Percentiles rank a stretch among this genome's conserved stretches.
Evolutionary conservation across 805 yeast species (phyloP).

Genomic region (Metschnikowia peoriensis): DNA sequence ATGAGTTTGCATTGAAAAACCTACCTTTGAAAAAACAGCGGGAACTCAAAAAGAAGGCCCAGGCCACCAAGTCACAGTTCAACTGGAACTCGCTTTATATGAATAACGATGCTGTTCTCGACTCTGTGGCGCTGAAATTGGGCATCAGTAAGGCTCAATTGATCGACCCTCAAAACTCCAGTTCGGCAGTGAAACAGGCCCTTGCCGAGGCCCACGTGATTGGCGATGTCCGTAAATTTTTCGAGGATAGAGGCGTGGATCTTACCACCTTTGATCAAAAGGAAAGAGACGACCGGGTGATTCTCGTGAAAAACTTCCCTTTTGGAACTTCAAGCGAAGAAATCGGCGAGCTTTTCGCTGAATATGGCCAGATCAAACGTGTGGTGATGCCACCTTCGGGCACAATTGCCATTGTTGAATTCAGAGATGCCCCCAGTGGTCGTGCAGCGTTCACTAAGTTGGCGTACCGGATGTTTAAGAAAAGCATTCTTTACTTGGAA

Average conservation of each 20-base stretch:
- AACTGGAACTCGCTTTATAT: conserved; percentile 93
- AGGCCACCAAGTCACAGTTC: conserved; percentile 83
- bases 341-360: conserved; percentile 74
- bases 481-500: conserved; percentile 83
- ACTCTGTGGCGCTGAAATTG: conserved; percentile 79
- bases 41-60: conserved; percentile 77
- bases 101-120: conserved; percentile 89
- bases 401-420: conserved; percentile 91
- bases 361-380: conserved; percentile 76
- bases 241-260: conserved; percentile 84
- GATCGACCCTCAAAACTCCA: conserved; percentile 82
- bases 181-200: conserved; percentile 93
- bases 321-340: conserved; percentile 81
- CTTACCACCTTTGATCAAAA: conserved; percentile 61
- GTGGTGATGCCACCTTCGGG: conserved; percentile 95
- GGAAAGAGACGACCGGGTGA: conserved; percentile 76
- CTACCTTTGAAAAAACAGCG: conserved; percentile 90
- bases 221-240: conserved; percentile 84
- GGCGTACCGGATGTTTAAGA: conserved; percentile 84
- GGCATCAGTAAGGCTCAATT: conserved; percentile 82
- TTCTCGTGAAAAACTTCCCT: conserved; percentile 88
- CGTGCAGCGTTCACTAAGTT: conserved; percentile 86
- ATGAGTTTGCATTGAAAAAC: conserved; percentile 87
- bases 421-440: conserved; percentile 76
- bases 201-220: conserved; percentile 95